Conservation (phyloP, 306 rosid genomes). For the Corylus americana region DNA sequence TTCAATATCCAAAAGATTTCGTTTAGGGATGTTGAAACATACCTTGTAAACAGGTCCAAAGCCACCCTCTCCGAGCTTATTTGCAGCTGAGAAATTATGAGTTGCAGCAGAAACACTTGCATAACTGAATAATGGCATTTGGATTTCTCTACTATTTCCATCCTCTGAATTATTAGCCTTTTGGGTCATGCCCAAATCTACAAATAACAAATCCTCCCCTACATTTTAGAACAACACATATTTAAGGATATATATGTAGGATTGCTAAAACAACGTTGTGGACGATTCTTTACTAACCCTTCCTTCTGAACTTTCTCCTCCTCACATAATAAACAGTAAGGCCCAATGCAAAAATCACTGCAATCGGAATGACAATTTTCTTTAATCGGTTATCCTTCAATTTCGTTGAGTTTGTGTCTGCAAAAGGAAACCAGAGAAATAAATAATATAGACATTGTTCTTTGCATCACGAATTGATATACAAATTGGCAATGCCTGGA, state of each 20-base stretch:
- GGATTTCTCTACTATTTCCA: slow-evolving; percentile 23
- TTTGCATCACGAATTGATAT: neutral
- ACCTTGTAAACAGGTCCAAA: slow-evolving; percentile 53
- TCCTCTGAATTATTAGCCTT: neutral
- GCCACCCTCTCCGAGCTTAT: slow-evolving; percentile 46
- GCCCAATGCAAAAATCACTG: neutral
- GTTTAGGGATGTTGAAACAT: neutral
- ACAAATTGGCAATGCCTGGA: neutral
- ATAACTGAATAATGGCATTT: slow-evolving; percentile 42
- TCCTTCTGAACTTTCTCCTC: slow-evolving; percentile 2
- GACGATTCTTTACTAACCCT: slow-evolving; percentile 20
- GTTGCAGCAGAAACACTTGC: slow-evolving; percentile 39
- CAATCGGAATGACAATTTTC: neutral
- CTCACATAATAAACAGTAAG: neutral
- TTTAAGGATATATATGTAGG: neutral
- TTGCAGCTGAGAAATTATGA: slow-evolving; percentile 24
- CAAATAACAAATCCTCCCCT: slow-evolving; percentile 38
- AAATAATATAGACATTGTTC: neutral
- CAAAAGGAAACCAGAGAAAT: neutral
- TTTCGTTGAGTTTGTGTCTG: neutral
- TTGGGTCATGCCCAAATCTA: slow-evolving; percentile 32
- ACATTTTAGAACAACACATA: neutral
- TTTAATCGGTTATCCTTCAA: neutral
- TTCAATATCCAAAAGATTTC: neutral
- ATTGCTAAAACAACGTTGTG: too few relatives aligned